These are phyloP conservation scores for Mortierella claussenii DNA, from an alignment of 192 early-diverging fungal species.

Conservation along the genomic window DNA sequence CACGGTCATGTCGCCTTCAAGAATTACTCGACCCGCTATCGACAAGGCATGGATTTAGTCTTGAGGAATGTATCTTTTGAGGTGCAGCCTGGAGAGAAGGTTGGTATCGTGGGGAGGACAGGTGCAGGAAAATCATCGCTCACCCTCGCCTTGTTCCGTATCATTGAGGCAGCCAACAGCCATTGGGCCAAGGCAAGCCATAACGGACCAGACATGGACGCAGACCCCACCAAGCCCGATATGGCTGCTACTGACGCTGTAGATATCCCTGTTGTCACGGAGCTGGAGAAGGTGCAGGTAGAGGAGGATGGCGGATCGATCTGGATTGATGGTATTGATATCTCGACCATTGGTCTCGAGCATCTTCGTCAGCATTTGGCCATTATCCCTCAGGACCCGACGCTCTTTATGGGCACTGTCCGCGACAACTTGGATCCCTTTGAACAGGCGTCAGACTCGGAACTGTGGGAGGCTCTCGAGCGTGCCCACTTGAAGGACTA, in stretches of 20 bases:
- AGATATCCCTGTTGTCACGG: too few species aligned
- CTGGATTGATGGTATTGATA: constrained; percentile 53
- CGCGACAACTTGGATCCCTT: constrained; percentile 70
- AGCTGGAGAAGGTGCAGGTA: constrained; percentile 16
- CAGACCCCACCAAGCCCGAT: constrained; percentile 1
- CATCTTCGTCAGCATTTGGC: constrained; percentile 70
- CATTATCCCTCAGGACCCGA: constrained; percentile 84
- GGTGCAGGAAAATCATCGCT: constrained; percentile 62
- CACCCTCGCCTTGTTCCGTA: constrained; percentile 56
- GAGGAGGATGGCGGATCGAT: constrained; percentile 51
- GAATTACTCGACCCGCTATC: constrained; percentile 82
- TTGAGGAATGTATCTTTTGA: constrained; percentile 70
- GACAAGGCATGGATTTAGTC: constrained; percentile 80
- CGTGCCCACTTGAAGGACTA: constrained; percentile 72
- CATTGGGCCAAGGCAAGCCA: constrained; percentile 30
- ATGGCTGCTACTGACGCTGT: background rate
- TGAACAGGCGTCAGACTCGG: constrained; percentile 53
- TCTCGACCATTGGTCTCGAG: constrained; percentile 61
- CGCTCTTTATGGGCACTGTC: constrained; percentile 69
- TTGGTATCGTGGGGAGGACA: constrained; percentile 76
- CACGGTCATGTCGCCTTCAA: constrained; percentile 77
- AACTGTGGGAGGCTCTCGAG: constrained; percentile 79
- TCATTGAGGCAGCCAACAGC: constrained; percentile 56
- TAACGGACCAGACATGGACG: constrained; percentile 16
- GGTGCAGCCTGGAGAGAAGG: constrained; percentile 62